Percentiles rank a stretch among this genome's conserved stretches.
These are phyloP conservation scores for Eremothecium cymbalariae DNA, from an alignment of 1,139 yeast genomes.

Conservation along the genomic window DNA sequence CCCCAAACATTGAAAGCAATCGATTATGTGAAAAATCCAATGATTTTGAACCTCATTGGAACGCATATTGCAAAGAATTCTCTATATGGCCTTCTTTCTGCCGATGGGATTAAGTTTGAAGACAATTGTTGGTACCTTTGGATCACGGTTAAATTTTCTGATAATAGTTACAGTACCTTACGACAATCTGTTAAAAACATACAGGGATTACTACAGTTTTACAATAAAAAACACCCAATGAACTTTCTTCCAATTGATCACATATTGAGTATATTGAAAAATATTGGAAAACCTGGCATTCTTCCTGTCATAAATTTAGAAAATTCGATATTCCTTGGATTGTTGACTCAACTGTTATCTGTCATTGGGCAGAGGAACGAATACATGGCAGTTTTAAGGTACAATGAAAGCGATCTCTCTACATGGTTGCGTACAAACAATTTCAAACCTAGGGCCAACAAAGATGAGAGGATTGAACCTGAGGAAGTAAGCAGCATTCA, in stretches of 20 bases:
- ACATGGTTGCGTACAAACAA: conserved; percentile 2
- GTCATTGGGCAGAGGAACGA: conserved; percentile 6
- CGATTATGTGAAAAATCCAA: conserved; percentile 44
- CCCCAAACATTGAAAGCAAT: conserved; percentile 37
- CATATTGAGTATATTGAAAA: conserved; percentile 7
- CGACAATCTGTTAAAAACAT: conserved; percentile 10
- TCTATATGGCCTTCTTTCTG: conserved; percentile 12
- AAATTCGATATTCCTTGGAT: conserved; percentile 11
- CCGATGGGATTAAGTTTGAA: conserved; percentile 17
- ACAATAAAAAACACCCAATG: conserved; percentile 8
- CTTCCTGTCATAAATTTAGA: conserved; percentile 15
- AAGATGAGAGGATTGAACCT: conserved; percentile 26
- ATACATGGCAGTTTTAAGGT: conserved; percentile 7
- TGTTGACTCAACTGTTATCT: conserved; percentile 15
- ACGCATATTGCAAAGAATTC: conserved; percentile 12
- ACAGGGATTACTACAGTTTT: conserved; percentile 10
- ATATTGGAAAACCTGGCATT: conserved; percentile 13
- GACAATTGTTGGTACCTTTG: conserved; percentile 18
- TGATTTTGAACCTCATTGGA: conserved; percentile 17
- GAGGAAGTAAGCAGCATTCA: conserved; percentile 47
- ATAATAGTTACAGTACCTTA: conserved; percentile 1
- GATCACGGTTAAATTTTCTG: conserved; percentile 11
- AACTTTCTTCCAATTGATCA: conserved; percentile 11
- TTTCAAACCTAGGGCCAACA: conserved; percentile 3
- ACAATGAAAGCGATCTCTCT: conserved; percentile 10